phyloP scores from a whole-genome alignment of 352 stramenopile species.

The Aphanomyces invadans region DNA sequence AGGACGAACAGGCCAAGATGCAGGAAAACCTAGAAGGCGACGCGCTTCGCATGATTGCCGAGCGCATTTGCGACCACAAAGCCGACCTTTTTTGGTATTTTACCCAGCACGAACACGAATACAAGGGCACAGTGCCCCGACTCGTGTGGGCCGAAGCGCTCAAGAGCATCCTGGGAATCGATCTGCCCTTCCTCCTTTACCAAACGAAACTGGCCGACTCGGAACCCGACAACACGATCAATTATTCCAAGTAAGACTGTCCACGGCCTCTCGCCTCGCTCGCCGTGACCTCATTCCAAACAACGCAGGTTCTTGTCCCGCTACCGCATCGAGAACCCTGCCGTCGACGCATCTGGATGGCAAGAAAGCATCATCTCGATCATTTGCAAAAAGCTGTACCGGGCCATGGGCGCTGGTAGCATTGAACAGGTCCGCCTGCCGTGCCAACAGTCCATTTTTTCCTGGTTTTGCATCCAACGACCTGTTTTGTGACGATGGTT shows the following conservation, averaged over 20 bases:
- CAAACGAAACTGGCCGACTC: slow-evolving; percentile 80
- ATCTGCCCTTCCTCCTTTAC: slow-evolving; percentile 88
- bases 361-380: slow-evolving; percentile 85
- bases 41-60: slow-evolving; percentile 90
- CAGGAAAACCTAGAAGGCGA: slow-evolving; percentile 82
- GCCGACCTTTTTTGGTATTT: slow-evolving; percentile 92
- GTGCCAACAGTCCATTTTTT: no score
- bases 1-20: slow-evolving; percentile 48
- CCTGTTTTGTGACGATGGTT: no score
- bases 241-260: slow-evolving; percentile 82
- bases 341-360: slow-evolving; percentile 80
- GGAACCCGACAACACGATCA: slow-evolving; percentile 80
- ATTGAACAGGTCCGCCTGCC: slow-evolving; percentile 53
- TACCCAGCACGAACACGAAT: slow-evolving; percentile 86
- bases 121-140: slow-evolving; percentile 74
- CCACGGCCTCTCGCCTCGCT: no score
- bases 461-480: no score
- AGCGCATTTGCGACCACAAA: slow-evolving; percentile 89
- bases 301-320: slow-evolving; percentile 77
- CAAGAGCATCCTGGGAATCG: slow-evolving; percentile 85
- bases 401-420: slow-evolving; percentile 83
- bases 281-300: no score
- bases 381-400: slow-evolving; percentile 90
- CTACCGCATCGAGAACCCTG: slow-evolving; percentile 87
- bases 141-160: slow-evolving; percentile 88